Conservation (phyloP, 1,284 basidiomycete species). For the Leccinum subrobustum region DNA sequence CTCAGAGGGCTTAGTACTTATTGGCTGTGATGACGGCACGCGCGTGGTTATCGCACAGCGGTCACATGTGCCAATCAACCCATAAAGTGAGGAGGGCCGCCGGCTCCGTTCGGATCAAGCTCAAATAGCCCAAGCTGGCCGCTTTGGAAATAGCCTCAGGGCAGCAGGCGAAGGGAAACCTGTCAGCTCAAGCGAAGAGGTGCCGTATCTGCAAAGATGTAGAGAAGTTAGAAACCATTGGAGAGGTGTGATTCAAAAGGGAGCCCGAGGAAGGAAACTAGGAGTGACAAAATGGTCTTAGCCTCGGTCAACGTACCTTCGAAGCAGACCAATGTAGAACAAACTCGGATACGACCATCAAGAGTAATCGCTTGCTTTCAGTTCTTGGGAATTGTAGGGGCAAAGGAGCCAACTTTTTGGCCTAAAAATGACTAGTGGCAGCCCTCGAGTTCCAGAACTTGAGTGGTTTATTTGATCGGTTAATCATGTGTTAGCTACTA, state of each 20-base stretch:
- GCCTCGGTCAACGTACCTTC: too few relatives aligned
- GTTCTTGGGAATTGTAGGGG: too few relatives aligned
- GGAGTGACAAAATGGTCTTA: not conserved
- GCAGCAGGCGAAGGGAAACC: not conserved
- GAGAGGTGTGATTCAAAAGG: not conserved
- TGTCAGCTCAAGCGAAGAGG: too few relatives aligned
- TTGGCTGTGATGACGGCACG: not conserved
- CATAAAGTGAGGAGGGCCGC: not conserved
- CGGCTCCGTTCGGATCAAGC: not conserved
- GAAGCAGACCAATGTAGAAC: too few relatives aligned
- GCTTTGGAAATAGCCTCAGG: not conserved
- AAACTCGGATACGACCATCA: too few relatives aligned
- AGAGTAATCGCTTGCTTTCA: too few relatives aligned
- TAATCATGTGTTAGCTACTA: too few relatives aligned
- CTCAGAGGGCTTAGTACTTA: not conserved
- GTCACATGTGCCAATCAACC: not conserved
- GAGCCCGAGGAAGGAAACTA: not conserved
- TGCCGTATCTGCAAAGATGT: not conserved
- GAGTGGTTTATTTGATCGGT: too few relatives aligned
- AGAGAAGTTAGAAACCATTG: not conserved
- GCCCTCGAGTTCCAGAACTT: too few relatives aligned
- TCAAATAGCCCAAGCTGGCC: not conserved
- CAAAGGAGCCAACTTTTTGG: too few relatives aligned
- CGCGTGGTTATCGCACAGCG: not conserved
- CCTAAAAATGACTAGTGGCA: too few relatives aligned